Base-by-base conservation (phyloP, 192 early-diverging fungal genomes). In the Helicostylum pulchrum region DNA sequence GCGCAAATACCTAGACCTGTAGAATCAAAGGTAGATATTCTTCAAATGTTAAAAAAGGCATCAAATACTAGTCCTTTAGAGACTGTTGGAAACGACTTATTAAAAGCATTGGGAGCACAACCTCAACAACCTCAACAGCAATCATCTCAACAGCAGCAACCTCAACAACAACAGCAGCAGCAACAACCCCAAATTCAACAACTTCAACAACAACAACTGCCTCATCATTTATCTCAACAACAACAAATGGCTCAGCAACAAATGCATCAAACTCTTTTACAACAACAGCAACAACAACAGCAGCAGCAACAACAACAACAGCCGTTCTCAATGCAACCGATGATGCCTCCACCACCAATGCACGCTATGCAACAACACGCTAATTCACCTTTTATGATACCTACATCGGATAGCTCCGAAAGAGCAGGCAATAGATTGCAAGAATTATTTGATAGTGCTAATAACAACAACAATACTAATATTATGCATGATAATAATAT, bases 1-100 rank as follows among this genome's bases (percentile, higher is more conserved):
- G 20, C 23, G 17, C 36, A 64, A 12, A 4, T 20, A 17, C 17
- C 26, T 30, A 44, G 42, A 57, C 6, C 53, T 9, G 34, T 32
- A 10, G 15, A 47, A 31, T 7, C 42, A 48, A 54, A 44, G 36
- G 30, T 34, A 2, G 61, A 62, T 43, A 62, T 70, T 36, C 54
- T 70, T 15, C 53, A 70, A 39, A 61, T 70, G 67, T 43, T 69
- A 20, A 47, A 69, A 47, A 57, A 47, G 49, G 67, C 64, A 44
- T 43, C 49, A 8, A 23, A 32, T 6, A 44, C 68, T 0, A 47
- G 53, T 7, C 59, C 66, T 12, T 14, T 30, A 3, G 19, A 17
- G 4, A 45, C 57, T 6, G 43, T 36, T 1, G 36, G 42, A 8
- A 59, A 30, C 2, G 57, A 59, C 43, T 26, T 59, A 59, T 23